Conservation (phyloP, 306 rosid genomes). For the Medicago lupulina region DNA sequence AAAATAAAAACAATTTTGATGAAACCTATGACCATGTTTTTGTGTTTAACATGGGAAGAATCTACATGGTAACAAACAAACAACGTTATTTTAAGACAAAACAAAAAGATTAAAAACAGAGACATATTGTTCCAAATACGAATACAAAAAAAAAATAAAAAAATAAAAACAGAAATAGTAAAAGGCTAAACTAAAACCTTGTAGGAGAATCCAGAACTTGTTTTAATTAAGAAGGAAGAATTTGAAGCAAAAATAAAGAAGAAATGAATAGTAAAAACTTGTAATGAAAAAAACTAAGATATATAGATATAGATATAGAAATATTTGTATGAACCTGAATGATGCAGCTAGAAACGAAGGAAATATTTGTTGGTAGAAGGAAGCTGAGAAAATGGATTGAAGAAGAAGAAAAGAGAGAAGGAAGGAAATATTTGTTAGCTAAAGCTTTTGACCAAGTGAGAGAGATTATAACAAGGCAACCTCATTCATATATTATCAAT, state of each 20-base stretch:
- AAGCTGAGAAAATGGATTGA: conserved; percentile 30
- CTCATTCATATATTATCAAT: conserved; percentile 15
- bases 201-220: conserved; percentile 14
- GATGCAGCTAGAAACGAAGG: not conserved
- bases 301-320: too few species aligned
- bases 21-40: not conserved
- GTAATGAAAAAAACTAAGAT: not conserved
- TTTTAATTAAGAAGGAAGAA: not conserved
- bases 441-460: conserved; percentile 46
- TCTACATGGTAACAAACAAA: not conserved
- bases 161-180: not conserved
- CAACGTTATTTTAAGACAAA: not conserved
- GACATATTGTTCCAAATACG: not conserved
- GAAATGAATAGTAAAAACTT: not conserved
- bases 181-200: too few species aligned
- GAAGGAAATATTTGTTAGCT: conserved; percentile 39
- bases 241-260: not conserved
- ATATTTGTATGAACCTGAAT: not conserved
- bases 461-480: conserved; percentile 32
- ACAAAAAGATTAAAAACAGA: not conserved
- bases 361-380: not conserved
- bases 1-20: not conserved
- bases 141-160: not conserved
- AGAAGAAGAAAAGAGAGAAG: conserved; percentile 32
- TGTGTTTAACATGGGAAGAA: not conserved